phyloP scores from a whole-genome alignment of 371 early-diverging fungal species.

The Mortierella sp. region DNA sequence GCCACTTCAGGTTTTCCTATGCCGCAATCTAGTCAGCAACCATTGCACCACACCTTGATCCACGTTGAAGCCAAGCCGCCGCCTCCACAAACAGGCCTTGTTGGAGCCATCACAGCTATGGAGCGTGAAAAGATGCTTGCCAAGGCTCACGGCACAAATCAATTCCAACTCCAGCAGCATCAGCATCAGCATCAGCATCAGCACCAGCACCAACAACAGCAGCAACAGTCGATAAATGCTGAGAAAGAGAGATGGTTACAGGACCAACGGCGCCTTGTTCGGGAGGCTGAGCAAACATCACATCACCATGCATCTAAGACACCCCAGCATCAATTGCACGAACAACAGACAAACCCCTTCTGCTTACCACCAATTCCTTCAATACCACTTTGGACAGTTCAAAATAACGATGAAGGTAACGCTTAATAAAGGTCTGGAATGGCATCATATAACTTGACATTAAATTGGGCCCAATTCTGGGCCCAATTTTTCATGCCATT shows the following conservation, averaged over 20 bases:
- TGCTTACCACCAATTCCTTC: conserved; percentile 5
- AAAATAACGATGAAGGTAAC: conserved; percentile 45
- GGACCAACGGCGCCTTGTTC: conserved; percentile 24
- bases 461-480: too few species aligned
- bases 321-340: conserved; percentile 13
- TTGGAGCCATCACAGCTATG: conserved; percentile 48
- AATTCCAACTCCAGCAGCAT: conserved; percentile 12
- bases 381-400: conserved; percentile 17
- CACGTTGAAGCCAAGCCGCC: conserved; percentile 53
- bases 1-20: conserved; percentile 1
- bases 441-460: too few species aligned
- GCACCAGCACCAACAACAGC: conserved; percentile 6
- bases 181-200: conserved; percentile 18
- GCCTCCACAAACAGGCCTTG: conserved; percentile 47
- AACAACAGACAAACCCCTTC: conserved; percentile 3
- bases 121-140: conserved; percentile 49
- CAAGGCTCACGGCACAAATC: conserved; percentile 42
- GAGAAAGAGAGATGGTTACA: conserved; percentile 42
- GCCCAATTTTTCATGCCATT: too few species aligned
- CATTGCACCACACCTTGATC: conserved; percentile 22
- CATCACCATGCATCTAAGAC: background rate
- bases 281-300: conserved; percentile 19
- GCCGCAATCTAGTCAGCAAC: background rate
- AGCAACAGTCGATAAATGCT: conserved; percentile 22
- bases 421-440: too few species aligned